Conservation (phyloP, 2,329 filamentous ascomycete genomes). For the Phyllosticta ampelicida region DNA sequence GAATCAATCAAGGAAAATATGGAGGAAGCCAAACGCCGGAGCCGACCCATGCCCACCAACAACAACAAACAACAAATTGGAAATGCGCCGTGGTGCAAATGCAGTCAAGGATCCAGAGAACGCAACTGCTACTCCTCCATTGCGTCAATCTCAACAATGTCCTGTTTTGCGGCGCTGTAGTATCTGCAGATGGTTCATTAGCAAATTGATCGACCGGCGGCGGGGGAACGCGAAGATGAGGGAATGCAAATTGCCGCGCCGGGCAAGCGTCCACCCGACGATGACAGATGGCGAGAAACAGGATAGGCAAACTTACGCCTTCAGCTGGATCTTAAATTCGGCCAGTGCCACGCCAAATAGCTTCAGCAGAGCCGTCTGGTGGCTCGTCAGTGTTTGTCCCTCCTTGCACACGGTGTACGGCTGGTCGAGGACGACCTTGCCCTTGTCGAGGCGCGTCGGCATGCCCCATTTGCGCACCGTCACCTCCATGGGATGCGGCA, state of each 20-base stretch:
- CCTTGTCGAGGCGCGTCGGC: constrained; percentile 79
- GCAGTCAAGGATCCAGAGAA: not conserved
- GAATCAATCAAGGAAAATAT: not conserved
- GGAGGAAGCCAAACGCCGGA: constrained; percentile 3
- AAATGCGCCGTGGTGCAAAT: not conserved
- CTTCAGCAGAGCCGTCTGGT: constrained; percentile 90
- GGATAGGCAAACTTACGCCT: constrained; percentile 52
- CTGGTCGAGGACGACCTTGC: constrained; percentile 68
- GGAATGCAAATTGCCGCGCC: not conserved
- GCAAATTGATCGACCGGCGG: constrained; percentile 35
- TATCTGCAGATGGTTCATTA: constrained; percentile 34
- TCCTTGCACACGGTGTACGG: constrained; percentile 71
- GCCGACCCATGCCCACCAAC: not conserved
- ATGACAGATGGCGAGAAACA: not conserved
- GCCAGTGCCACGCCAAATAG: constrained; percentile 83
- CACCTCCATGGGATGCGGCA: constrained; percentile 83
- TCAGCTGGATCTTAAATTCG: constrained; percentile 74
- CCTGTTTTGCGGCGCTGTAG: constrained; percentile 49
- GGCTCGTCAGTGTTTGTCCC: constrained; percentile 74
- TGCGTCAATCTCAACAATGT: constrained; percentile 48
- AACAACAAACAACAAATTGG: not conserved
- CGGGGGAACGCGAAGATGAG: not conserved
- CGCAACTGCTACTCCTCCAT: constrained; percentile 31
- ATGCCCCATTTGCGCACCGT: constrained; percentile 82
- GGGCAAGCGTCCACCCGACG: not conserved